Percentiles rank a stretch among this genome's conserved stretches.
phyloP scores from a whole-genome alignment of 345 rosid species.

The Theobroma cacao region DNA sequence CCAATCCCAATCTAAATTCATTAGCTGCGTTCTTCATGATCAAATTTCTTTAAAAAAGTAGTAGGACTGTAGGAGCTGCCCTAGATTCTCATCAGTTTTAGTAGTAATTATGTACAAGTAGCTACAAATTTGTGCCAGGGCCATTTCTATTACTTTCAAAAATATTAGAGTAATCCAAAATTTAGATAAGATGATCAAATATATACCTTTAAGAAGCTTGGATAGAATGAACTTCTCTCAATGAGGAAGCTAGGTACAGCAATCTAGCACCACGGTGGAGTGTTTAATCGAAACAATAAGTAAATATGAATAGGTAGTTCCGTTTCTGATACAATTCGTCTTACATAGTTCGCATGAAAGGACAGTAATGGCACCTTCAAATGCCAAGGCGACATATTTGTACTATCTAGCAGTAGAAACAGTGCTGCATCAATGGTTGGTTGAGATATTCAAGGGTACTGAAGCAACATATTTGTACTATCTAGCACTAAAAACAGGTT shows the following conservation, averaged over 20 bases:
- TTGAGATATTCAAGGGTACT: constrained; percentile 73
- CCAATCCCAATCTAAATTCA: background rate
- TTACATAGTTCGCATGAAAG: background rate
- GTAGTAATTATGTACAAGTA: background rate
- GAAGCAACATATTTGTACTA: constrained; percentile 13
- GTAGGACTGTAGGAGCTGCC: background rate
- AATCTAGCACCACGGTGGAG: background rate
- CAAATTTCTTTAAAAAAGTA: no score
- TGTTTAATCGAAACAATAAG: background rate
- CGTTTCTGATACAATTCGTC: background rate
- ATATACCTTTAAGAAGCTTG: background rate
- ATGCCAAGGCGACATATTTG: background rate
- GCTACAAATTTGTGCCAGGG: background rate
- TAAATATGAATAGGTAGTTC: background rate
- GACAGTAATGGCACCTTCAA: background rate
- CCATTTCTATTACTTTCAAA: background rate
- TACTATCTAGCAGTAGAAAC: constrained; percentile 64
- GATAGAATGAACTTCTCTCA: background rate
- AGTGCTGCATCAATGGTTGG: constrained; percentile 64
- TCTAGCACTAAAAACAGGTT: constrained; percentile 77
- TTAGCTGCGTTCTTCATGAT: no score
- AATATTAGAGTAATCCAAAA: background rate
- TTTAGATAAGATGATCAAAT: background rate
- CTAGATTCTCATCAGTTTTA: background rate
- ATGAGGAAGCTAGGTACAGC: background rate